phyloP scores from a whole-genome alignment of 495 filamentous ascomycete species.

The Aspergillus coremiiformis region DNA sequence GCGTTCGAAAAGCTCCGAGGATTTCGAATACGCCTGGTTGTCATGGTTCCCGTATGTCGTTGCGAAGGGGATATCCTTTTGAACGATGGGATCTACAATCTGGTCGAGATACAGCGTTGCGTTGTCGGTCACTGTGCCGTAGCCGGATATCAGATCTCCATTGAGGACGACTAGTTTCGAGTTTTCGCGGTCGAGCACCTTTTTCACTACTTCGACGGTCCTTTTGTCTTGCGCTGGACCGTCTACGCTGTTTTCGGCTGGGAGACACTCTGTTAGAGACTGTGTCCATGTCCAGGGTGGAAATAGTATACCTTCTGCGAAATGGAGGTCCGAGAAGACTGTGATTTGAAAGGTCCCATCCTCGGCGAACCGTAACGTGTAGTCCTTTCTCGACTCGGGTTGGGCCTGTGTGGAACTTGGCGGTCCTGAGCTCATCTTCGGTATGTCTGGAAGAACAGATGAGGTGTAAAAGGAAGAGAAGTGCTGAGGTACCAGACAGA shows the following conservation, averaged over 20 bases:
- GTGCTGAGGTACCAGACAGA: no score
- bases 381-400: no score
- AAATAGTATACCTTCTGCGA: conserved; percentile 56
- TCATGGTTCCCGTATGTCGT: conserved; percentile 74
- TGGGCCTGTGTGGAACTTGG: no score
- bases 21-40: conserved; percentile 51
- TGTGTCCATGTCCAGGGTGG: conserved; percentile 1
- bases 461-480: no score
- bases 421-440: no score
- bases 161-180: conserved; percentile 61
- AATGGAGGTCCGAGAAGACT: conserved; percentile 63
- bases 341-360: conserved; percentile 43
- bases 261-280: conserved; percentile 1
- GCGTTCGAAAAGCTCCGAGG: conserved; percentile 43
- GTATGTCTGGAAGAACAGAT: no score
- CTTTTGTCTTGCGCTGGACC: conserved; percentile 54
- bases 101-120: conserved; percentile 52
- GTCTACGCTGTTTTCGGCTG: conserved; percentile 36
- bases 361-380: conserved; percentile 19
- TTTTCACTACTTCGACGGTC: conserved; percentile 51
- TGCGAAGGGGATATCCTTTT: conserved; percentile 51
- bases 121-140: conserved; percentile 53
- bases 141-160: conserved; percentile 67
- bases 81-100: conserved; percentile 51
- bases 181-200: conserved; percentile 50